phyloP scores from a whole-genome alignment of 73 alveolate species.

The Paramecium octaurelia region DNA sequence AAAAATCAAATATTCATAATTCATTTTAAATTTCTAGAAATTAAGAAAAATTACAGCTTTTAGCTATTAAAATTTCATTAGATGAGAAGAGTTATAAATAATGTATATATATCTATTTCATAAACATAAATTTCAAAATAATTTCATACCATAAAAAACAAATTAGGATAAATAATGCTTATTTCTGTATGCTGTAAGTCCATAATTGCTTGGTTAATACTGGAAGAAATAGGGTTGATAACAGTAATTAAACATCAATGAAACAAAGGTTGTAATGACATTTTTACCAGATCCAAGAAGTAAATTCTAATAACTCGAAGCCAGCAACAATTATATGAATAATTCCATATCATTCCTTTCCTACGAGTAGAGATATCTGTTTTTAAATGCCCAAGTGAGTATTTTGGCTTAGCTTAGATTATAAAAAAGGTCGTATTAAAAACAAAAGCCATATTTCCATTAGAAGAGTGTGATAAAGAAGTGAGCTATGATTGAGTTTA shows the following conservation, averaged over 20 bases:
- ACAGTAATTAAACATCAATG: not conserved
- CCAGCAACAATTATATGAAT: not conserved
- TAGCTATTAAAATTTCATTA: not conserved
- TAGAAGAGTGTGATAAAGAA: not conserved
- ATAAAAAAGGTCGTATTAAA: not conserved
- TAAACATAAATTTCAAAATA: not conserved
- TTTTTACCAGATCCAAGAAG: not conserved
- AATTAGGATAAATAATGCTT: not conserved
- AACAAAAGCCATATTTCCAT: not conserved
- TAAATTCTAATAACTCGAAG: not conserved
- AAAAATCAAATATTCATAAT: not conserved
- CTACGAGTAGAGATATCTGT: not conserved
- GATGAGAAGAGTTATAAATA: not conserved
- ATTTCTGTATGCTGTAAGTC: not conserved
- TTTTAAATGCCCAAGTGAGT: not conserved
- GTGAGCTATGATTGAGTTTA: not conserved
- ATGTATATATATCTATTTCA: not conserved
- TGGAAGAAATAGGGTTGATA: not conserved
- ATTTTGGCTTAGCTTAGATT: conserved; percentile 1
- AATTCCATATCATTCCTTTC: not conserved
- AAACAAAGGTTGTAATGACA: not conserved
- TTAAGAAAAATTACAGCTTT: not conserved
- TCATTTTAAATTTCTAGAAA: not conserved
- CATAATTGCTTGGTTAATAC: not conserved
- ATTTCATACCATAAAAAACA: not conserved